Evolutionary conservation across 441 rosid genomes (phyloP).

Genomic region (Bocquillonia castaneifolia): DNA sequence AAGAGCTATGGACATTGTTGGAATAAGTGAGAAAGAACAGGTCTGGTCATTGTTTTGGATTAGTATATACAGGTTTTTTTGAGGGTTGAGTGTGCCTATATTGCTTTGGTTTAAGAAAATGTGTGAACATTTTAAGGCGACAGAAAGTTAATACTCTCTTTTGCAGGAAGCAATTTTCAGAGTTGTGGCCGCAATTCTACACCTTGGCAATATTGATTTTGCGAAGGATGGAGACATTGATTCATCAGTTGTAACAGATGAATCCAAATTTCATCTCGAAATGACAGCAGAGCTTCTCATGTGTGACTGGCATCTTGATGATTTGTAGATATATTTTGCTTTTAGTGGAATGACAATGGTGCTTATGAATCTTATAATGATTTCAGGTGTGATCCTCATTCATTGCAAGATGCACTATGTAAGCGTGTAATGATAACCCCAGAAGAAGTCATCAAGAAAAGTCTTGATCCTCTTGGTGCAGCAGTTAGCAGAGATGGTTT

Average conservation of each 20-base stretch:
- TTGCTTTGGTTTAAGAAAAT: background rate
- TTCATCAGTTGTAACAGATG: conserved; percentile 62
- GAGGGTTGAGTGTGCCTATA: conserved; percentile 7
- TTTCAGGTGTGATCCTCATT: conserved; percentile 67
- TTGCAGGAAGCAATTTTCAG: conserved; percentile 78
- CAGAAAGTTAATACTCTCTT: conserved; percentile 19
- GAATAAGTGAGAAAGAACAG: conserved; percentile 75
- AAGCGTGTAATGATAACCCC: conserved; percentile 81
- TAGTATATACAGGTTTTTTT: conserved; percentile 8
- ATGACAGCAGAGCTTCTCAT: conserved; percentile 77
- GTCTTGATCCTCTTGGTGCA: conserved; percentile 76
- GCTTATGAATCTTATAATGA: conserved; percentile 13
- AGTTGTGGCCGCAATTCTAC: conserved; percentile 87
- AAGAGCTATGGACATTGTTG: conserved; percentile 85
- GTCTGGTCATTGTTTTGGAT: conserved; percentile 33
- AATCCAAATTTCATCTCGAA: conserved; percentile 68
- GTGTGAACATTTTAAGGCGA: background rate
- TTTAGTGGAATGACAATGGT: conserved; percentile 6
- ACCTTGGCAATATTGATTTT: conserved; percentile 83
- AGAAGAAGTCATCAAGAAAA: conserved; percentile 78
- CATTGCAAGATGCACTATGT: conserved; percentile 72
- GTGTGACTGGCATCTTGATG: conserved; percentile 35
- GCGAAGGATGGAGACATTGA: conserved; percentile 61
- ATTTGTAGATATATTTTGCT: conserved; percentile 20
- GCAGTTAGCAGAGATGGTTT: conserved; percentile 81